Conservation (phyloP, 345 rosid genomes). For the Eucalyptus guilfoylei region DNA sequence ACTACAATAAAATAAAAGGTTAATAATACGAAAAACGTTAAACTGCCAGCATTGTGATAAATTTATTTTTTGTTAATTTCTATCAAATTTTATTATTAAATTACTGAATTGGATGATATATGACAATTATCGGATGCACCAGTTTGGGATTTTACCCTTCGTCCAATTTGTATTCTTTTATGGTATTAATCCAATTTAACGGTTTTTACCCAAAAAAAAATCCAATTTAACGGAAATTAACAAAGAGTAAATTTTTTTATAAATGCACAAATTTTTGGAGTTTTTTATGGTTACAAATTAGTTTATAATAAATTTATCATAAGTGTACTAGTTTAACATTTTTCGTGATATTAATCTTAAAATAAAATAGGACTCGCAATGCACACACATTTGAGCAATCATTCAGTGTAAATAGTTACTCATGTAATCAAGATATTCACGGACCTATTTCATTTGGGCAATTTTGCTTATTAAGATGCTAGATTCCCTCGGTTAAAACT, state of each 20-base stretch:
- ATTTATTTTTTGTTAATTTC: no score
- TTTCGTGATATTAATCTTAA: not conserved
- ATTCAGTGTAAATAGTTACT: not conserved
- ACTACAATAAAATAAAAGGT: not conserved
- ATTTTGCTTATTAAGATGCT: not conserved
- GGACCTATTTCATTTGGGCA: not conserved
- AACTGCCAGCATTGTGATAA: no score
- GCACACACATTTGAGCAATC: not conserved
- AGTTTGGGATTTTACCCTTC: no score
- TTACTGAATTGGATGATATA: no score
- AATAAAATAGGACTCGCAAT: not conserved
- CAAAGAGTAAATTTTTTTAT: fast-evolving
- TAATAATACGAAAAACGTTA: no score
- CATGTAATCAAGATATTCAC: not conserved
- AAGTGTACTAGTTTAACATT: fast-evolving
- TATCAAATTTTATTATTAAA: fast-evolving
- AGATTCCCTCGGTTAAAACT: not conserved
- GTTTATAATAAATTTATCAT: no score
- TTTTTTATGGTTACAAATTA: no score
- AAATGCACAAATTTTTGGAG: no score
- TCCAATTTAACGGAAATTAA: fast-evolving
- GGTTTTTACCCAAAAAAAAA: no score
- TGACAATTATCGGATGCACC: fast-evolving
- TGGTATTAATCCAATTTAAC: no score
- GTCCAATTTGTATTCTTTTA: no score